Percentiles rank a stretch among this genome's conserved stretches.
Evolutionary conservation across 2,329 filamentous ascomycete species (phyloP).

Genomic region (Fusarium sp.): DNA sequence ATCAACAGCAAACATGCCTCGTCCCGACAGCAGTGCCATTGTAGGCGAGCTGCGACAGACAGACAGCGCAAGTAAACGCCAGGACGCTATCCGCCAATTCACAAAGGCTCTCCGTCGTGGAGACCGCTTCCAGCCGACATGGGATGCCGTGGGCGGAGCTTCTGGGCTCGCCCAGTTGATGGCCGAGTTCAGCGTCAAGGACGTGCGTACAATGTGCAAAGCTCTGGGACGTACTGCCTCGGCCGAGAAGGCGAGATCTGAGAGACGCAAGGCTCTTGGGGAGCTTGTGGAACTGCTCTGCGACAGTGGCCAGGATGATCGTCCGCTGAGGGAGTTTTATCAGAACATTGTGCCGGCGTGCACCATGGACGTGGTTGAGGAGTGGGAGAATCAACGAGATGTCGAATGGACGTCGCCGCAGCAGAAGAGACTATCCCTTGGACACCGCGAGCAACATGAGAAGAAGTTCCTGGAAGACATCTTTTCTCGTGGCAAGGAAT

Average conservation of each 20-base stretch:
- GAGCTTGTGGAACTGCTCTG: constrained; percentile 38
- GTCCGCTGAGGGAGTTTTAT: constrained; percentile 37
- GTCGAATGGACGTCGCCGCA: constrained; percentile 30
- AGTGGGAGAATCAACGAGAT: constrained; percentile 26
- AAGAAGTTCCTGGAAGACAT: constrained; percentile 27
- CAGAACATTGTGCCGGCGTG: constrained; percentile 44
- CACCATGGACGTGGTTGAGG: constrained; percentile 24
- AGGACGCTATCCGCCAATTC: constrained; percentile 32
- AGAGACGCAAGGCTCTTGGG: constrained; percentile 36
- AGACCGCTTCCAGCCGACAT: constrained; percentile 34
- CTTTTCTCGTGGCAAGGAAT: constrained; percentile 13
- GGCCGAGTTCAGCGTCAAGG: constrained; percentile 42
- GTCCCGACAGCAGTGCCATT: constrained; percentile 6
- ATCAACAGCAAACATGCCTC: constrained; percentile 13
- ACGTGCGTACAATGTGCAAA: constrained; percentile 33
- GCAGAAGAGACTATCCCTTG: constrained; percentile 24
- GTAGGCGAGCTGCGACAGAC: constrained; percentile 28
- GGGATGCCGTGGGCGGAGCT: constrained; percentile 40
- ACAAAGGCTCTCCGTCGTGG: constrained; percentile 36
- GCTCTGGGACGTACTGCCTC: constrained; percentile 37
- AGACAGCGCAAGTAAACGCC: constrained; percentile 27
- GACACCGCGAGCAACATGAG: constrained; percentile 32
- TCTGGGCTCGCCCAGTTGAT: constrained; percentile 37
- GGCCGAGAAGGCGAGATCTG: constrained; percentile 27
- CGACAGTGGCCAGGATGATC: constrained; percentile 18